Conservation (phyloP, 495 filamentous ascomycete genomes). For the Hypoxylon cercidicola region DNA sequence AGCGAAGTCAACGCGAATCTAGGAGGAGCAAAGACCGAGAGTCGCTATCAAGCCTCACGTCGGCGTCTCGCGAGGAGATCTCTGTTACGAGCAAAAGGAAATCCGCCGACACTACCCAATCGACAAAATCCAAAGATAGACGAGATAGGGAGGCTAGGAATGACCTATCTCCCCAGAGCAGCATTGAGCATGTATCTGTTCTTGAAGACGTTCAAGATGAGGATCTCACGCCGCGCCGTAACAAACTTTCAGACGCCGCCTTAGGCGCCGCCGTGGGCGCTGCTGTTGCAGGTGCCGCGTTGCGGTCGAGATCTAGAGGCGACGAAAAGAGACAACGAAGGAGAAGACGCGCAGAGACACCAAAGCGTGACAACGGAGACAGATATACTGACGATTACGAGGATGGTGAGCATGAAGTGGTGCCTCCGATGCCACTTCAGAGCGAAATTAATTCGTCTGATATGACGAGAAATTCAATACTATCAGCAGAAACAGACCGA, state of each 20-base stretch:
- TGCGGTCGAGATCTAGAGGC: conserved; percentile 51
- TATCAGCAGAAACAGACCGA: conserved; percentile 81
- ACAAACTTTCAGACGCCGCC: conserved; percentile 52
- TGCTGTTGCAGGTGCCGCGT: conserved; percentile 43
- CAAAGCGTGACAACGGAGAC: conserved; percentile 52
- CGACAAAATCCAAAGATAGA: conserved; percentile 50
- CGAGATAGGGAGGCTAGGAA: conserved; percentile 66
- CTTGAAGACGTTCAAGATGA: conserved; percentile 50
- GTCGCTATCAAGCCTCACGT: conserved; percentile 67
- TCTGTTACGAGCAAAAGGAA: conserved; percentile 56
- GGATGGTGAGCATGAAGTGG: conserved; percentile 49
- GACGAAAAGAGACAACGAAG: conserved; percentile 59
- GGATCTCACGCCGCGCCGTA: conserved; percentile 52
- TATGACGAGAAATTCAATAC: conserved; percentile 86
- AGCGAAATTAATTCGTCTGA: conserved; percentile 87
- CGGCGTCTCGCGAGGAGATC: conserved; percentile 68
- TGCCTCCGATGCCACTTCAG: conserved; percentile 84
- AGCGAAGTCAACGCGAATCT: conserved; percentile 73
- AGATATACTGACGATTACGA: conserved; percentile 51
- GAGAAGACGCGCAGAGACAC: conserved; percentile 55
- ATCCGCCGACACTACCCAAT: conserved; percentile 49
- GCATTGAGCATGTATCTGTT: conserved; percentile 52
- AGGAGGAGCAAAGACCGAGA: conserved; percentile 58
- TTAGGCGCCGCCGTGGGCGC: conserved; percentile 49
- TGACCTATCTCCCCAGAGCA: conserved; percentile 62